Percentiles rank a stretch among this genome's conserved stretches.
phyloP scores from a whole-genome alignment of 1,139 yeast species.

The Pichia norvegensis region DNA sequence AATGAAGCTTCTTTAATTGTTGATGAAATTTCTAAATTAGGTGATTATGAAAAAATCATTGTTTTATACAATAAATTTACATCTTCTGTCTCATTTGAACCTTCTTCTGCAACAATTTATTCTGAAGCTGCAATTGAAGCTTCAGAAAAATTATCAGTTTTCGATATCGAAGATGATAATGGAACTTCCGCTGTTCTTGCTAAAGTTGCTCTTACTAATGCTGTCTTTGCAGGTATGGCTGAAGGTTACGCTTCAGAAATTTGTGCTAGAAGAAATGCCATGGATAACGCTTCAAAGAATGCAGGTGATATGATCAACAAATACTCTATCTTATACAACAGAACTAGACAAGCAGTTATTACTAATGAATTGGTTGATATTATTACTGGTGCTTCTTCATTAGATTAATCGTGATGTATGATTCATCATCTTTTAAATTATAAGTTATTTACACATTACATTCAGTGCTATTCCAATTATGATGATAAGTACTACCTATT shows the following conservation, averaged over 20 bases:
- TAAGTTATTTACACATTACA: too few species aligned
- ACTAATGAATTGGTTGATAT: slow-evolving; percentile 99
- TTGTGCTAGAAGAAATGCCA: slow-evolving; percentile 98
- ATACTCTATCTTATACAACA: slow-evolving; percentile 95
- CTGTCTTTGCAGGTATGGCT: slow-evolving; percentile 85
- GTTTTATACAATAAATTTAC: slow-evolving; percentile 82
- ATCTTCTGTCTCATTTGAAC: slow-evolving; percentile 86
- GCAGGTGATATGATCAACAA: slow-evolving; percentile 98
- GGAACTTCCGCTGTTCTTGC: slow-evolving; percentile 50
- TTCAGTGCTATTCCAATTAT: too few species aligned
- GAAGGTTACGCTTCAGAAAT: slow-evolving; percentile 98
- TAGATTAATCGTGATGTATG: slow-evolving; percentile 49
- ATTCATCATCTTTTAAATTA: background rate
- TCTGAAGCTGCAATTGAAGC: slow-evolving; percentile 66
- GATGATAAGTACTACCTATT: background rate
- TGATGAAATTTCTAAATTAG: slow-evolving; percentile 67
- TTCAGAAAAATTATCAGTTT: slow-evolving; percentile 82
- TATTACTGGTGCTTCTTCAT: slow-evolving; percentile 98
- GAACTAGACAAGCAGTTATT: slow-evolving; percentile 99
- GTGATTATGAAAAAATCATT: slow-evolving; percentile 70
- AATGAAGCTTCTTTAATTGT: slow-evolving; percentile 83
- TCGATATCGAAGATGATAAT: slow-evolving; percentile 77
- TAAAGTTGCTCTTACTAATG: slow-evolving; percentile 86
- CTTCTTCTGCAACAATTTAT: slow-evolving; percentile 61
- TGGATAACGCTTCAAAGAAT: slow-evolving; percentile 99